Evolutionary conservation across 495 filamentous ascomycete genomes (phyloP).

Genomic region (Staphylotrichum longicolle): DNA sequence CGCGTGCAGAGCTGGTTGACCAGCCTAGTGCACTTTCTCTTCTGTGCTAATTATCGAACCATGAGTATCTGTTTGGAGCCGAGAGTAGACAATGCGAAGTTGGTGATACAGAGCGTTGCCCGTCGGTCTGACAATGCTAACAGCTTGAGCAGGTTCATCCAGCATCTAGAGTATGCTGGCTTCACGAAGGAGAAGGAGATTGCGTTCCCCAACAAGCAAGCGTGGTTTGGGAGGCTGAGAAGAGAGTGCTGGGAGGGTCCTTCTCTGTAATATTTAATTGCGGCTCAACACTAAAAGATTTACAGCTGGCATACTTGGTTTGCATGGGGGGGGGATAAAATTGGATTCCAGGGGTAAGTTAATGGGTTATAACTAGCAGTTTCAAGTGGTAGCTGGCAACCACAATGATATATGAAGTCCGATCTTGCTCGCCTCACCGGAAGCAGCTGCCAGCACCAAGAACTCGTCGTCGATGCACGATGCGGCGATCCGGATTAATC

Average conservation of each 20-base stretch:
- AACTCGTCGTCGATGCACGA: too few relatives aligned
- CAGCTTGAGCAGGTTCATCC: constrained; percentile 85
- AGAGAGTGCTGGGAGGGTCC: constrained; percentile 84
- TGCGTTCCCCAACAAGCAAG: constrained; percentile 88
- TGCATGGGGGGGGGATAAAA: too few relatives aligned
- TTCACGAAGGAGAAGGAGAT: constrained; percentile 90
- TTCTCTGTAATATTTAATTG: constrained; percentile 60
- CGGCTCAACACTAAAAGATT: too few relatives aligned
- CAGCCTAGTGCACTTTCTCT: constrained; percentile 80
- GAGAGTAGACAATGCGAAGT: constrained; percentile 88
- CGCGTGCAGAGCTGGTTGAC: constrained; percentile 77
- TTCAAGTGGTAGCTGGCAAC: too few relatives aligned
- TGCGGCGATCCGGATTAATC: too few relatives aligned
- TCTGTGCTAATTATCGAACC: constrained; percentile 76
- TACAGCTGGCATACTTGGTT: too few relatives aligned
- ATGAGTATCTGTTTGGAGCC: constrained; percentile 82
- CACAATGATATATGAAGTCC: too few relatives aligned
- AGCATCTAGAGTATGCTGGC: constrained; percentile 69
- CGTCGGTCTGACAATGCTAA: too few relatives aligned
- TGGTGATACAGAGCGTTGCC: constrained; percentile 33
- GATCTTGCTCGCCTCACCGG: too few relatives aligned
- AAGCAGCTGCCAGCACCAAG: too few relatives aligned
- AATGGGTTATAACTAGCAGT: too few relatives aligned
- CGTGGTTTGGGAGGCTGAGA: constrained; percentile 78
- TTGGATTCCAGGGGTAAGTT: too few relatives aligned